These are phyloP conservation scores for Liquidambar formosana DNA, from an alignment of 164 flowering plant genomes.

Conservation along the genomic window DNA sequence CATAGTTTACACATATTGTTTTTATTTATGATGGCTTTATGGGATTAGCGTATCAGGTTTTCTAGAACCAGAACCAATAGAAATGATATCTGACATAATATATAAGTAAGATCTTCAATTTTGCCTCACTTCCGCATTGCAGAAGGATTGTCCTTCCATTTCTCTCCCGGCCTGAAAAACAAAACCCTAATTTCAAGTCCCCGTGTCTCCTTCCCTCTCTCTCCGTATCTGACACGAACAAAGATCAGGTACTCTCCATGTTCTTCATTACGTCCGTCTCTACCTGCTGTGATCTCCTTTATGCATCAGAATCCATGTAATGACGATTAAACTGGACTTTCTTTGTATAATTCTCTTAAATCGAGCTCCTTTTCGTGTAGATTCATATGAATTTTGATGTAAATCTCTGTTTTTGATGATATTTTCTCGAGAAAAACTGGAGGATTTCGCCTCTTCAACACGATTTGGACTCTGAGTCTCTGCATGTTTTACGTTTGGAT, in stretches of 20 bases:
- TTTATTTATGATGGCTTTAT: neutral
- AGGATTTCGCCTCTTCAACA: neutral
- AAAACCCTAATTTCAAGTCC: conserved; percentile 26
- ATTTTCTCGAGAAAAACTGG: neutral
- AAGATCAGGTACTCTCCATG: conserved; percentile 8
- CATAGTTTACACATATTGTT: too few species aligned
- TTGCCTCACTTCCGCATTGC: neutral
- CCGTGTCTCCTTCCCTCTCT: conserved; percentile 2
- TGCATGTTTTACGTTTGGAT: neutral
- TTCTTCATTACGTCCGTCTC: neutral
- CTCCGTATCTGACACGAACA: neutral
- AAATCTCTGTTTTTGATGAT: neutral
- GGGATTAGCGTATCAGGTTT: conserved; percentile 9
- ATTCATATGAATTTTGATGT: conserved; percentile 6
- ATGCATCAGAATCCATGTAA: neutral
- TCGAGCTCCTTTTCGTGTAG: neutral
- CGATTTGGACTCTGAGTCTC: neutral
- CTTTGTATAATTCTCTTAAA: conserved; percentile 5
- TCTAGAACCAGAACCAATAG: conserved; percentile 21
- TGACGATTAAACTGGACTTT: neutral
- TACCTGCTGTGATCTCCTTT: neutral
- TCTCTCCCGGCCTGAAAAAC: conserved; percentile 8
- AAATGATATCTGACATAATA: neutral
- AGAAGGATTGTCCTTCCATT: conserved; percentile 12
- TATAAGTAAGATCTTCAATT: conserved; percentile 10